Percentiles rank a stretch among this genome's conserved stretches.
Evolutionary conservation across 2,329 filamentous ascomycete species (phyloP).

Genomic region (Pseudonectria buxi): DNA sequence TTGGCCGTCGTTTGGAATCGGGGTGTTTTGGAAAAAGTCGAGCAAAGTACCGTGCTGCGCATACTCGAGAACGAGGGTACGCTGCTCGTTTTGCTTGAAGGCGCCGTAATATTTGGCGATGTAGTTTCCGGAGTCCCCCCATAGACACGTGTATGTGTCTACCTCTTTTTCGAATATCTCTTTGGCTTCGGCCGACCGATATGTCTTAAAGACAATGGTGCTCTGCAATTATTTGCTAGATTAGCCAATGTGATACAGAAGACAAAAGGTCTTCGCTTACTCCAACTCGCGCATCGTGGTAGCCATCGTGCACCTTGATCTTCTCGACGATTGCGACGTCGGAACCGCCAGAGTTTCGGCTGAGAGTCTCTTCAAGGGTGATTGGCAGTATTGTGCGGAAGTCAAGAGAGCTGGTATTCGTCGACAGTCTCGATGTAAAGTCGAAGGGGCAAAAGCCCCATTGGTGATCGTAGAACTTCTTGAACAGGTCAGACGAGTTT

Average conservation of each 20-base stretch:
- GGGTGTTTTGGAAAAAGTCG: neutral
- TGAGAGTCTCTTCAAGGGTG: neutral
- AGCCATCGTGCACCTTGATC: neutral
- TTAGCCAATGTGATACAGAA: neutral
- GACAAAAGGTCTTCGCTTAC: too few species aligned
- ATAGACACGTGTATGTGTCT: neutral
- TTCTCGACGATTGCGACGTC: constrained; percentile 1
- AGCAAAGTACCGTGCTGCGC: constrained; percentile 2
- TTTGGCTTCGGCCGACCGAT: neutral
- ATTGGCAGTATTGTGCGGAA: constrained; percentile 2
- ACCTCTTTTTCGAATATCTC: constrained; percentile 2
- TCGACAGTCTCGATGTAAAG: neutral
- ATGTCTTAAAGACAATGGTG: constrained; percentile 8
- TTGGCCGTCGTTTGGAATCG: neutral
- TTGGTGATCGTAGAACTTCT: too few species aligned
- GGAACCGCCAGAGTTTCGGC: rapidly evolving
- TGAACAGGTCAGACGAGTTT: too few species aligned
- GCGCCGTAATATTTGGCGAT: constrained; percentile 2
- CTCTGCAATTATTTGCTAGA: neutral
- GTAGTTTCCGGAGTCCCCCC: rapidly evolving
- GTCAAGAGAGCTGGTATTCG: neutral
- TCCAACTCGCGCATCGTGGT: too few species aligned
- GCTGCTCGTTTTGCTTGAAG: neutral
- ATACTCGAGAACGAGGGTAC: constrained; percentile 4
- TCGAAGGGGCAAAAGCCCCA: constrained; percentile 9